phyloP scores from a whole-genome alignment of 495 filamentous ascomycete species.

The Penicillium salamii region DNA sequence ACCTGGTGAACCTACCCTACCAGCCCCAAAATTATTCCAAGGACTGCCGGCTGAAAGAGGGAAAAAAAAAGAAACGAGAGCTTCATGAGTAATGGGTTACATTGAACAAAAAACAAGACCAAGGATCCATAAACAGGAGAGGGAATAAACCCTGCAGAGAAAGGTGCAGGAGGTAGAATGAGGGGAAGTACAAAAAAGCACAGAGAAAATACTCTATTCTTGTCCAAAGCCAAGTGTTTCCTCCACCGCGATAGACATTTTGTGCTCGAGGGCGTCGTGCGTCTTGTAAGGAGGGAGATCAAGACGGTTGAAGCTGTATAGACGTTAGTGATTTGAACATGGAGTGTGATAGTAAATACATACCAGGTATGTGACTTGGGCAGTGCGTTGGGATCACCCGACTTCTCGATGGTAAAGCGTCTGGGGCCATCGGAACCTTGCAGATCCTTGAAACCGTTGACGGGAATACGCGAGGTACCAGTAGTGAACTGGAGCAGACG shows the following conservation, averaged over 20 bases:
- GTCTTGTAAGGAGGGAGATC: slow-evolving; percentile 93
- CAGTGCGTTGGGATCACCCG: slow-evolving; percentile 81
- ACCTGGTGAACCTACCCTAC: neutral
- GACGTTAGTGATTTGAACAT: slow-evolving; percentile 14
- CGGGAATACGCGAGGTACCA: slow-evolving; percentile 94
- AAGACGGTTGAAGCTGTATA: slow-evolving; percentile 86
- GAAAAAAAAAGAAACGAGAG: slow-evolving; percentile 1
- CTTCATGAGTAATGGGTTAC: slow-evolving; percentile 10
- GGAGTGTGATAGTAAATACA: slow-evolving; percentile 29
- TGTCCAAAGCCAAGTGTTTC: slow-evolving; percentile 99
- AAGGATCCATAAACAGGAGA: slow-evolving; percentile 5
- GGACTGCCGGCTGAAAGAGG: too few relatives aligned
- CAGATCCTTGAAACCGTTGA: slow-evolving; percentile 99
- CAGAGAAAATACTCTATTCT: slow-evolving; percentile 57
- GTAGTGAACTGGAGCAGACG: slow-evolving; percentile 95
- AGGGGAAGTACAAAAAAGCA: slow-evolving; percentile 1
- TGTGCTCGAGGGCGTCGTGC: slow-evolving; percentile 77
- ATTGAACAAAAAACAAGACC: slow-evolving; percentile 6
- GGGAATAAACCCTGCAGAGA: slow-evolving; percentile 7
- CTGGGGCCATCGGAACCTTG: slow-evolving; percentile 95
- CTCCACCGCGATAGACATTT: slow-evolving; percentile 94
- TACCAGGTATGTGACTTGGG: slow-evolving; percentile 99
- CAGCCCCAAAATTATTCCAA: too few relatives aligned
- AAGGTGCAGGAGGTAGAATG: slow-evolving; percentile 3
- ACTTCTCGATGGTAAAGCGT: slow-evolving; percentile 97